Percentiles rank a stretch among this genome's conserved stretches.
phyloP scores from a whole-genome alignment of 805 yeast species.

The Ogataea wickerhamii region DNA sequence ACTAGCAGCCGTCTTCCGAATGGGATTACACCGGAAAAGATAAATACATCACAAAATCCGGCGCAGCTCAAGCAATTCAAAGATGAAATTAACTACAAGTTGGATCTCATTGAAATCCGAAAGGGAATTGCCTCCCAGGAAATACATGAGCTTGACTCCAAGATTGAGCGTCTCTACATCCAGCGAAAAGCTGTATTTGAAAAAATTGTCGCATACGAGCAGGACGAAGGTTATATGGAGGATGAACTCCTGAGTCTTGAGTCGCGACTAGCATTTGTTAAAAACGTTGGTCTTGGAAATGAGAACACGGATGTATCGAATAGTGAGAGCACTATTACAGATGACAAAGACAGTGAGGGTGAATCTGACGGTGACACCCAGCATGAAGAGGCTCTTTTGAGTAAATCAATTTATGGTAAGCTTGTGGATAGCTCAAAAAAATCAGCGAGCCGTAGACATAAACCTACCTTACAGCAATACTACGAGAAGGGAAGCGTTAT shows the following conservation, averaged over 20 bases:
- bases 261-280: constrained; percentile 41
- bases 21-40: constrained; percentile 40
- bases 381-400: constrained; percentile 31
- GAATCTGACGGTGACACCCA: constrained; percentile 13
- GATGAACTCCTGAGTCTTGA: constrained; percentile 42
- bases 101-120: constrained; percentile 57
- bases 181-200: constrained; percentile 55
- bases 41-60: constrained; percentile 40
- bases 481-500: constrained; percentile 59
- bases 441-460: constrained; percentile 42
- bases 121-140: constrained; percentile 64
- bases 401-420: constrained; percentile 44
- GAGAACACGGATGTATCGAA: constrained; percentile 21
- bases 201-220: constrained; percentile 57
- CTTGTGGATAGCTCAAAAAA: constrained; percentile 34
- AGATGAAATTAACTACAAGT: constrained; percentile 39
- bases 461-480: constrained; percentile 62
- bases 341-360: constrained; percentile 11
- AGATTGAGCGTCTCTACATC: constrained; percentile 48
- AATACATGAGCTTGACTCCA: constrained; percentile 57
- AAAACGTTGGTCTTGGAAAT: constrained; percentile 33
- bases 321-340: constrained; percentile 12
- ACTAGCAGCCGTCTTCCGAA: constrained; percentile 29
- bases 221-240: constrained; percentile 55
- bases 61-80: constrained; percentile 36